Percentiles rank a stretch among this genome's conserved stretches.
Evolutionary conservation across 148 eudicot species (phyloP).

Genomic region (Hydrangea macrophylla): DNA sequence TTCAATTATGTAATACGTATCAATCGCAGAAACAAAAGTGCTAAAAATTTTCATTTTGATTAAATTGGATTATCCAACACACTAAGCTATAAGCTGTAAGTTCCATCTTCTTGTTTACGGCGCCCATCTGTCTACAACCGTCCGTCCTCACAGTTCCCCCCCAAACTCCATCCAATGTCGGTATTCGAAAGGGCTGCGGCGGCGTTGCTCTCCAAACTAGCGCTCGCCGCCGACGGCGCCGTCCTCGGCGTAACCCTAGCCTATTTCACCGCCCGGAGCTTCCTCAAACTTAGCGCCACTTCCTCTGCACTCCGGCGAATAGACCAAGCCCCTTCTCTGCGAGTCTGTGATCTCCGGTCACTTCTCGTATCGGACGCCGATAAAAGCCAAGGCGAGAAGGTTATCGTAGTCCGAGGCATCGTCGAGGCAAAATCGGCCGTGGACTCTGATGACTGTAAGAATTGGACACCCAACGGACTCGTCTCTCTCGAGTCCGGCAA

Average conservation of each 20-base stretch:
- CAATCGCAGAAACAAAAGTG: too few species aligned
- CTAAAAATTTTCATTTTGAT: too few species aligned
- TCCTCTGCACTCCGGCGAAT: slow-evolving; percentile 66
- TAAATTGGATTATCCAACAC: neutral
- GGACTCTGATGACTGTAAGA: slow-evolving; percentile 53
- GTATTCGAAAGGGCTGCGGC: slow-evolving; percentile 58
- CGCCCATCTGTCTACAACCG: too few species aligned
- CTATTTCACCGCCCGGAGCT: slow-evolving; percentile 55
- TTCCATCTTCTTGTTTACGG: neutral
- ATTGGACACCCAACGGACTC: slow-evolving; percentile 29
- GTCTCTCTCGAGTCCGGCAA: slow-evolving; percentile 53
- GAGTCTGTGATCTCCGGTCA: slow-evolving; percentile 73
- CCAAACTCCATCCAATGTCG: slow-evolving; percentile 41
- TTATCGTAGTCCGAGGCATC: slow-evolving; percentile 60
- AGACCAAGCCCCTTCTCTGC: slow-evolving; percentile 49
- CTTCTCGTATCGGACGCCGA: slow-evolving; percentile 27
- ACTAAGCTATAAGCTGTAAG: neutral
- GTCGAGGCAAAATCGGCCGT: slow-evolving; percentile 63
- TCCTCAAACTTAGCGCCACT: slow-evolving; percentile 41
- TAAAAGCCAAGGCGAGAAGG: slow-evolving; percentile 29
- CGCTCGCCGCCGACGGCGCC: slow-evolving; percentile 77
- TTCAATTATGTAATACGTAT: too few species aligned
- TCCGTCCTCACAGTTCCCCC: neutral
- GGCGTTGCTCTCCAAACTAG: slow-evolving; percentile 49
- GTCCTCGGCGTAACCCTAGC: slow-evolving; percentile 66